A percentile compares a stretch with the other conserved stretches of the same genome.
phyloP scores from a whole-genome alignment of 1,284 basidiomycete genomes.

The Vanrija pseudolonga region DNA sequence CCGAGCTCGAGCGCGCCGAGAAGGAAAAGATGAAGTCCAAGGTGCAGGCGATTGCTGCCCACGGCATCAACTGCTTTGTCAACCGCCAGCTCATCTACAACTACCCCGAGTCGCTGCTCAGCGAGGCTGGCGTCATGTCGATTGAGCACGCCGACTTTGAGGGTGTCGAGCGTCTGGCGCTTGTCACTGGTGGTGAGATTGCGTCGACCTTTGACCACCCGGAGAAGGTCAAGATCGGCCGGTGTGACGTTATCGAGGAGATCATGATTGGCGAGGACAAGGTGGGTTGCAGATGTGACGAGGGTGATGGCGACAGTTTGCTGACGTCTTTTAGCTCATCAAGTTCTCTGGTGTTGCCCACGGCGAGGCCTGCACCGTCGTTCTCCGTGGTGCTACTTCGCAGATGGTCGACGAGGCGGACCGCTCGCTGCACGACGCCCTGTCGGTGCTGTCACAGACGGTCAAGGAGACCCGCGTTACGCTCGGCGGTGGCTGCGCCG shows the following conservation, averaged over 20 bases:
- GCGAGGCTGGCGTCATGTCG: constrained; percentile 90
- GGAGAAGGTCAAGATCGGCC: constrained; percentile 87
- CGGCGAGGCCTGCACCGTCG: constrained; percentile 97
- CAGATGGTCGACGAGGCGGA: constrained; percentile 99
- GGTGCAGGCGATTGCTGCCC: constrained; percentile 87
- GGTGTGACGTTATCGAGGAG: constrained; percentile 94
- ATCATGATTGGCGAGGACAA: constrained; percentile 99
- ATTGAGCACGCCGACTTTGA: constrained; percentile 99
- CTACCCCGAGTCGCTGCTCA: constrained; percentile 91
- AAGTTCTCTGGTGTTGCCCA: constrained; percentile 99
- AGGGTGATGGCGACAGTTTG: too few relatives aligned
- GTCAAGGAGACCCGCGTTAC: constrained; percentile 94
- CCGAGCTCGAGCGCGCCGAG: constrained; percentile 95
- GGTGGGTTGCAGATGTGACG: constrained; percentile 54
- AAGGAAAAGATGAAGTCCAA: constrained; percentile 99
- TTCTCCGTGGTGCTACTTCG: constrained; percentile 90
- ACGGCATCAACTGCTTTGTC: constrained; percentile 97
- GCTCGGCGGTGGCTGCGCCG: constrained; percentile 93
- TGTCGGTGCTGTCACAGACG: constrained; percentile 95
- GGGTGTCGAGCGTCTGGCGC: constrained; percentile 90
- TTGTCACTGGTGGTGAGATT: constrained; percentile 98
- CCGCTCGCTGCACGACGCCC: constrained; percentile 93
- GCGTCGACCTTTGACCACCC: constrained; percentile 92
- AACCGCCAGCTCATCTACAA: constrained; percentile 99
- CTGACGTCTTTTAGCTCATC: constrained; percentile 64